Conservation (phyloP, 83 land plant genomes). For the Picea abies region DNA sequence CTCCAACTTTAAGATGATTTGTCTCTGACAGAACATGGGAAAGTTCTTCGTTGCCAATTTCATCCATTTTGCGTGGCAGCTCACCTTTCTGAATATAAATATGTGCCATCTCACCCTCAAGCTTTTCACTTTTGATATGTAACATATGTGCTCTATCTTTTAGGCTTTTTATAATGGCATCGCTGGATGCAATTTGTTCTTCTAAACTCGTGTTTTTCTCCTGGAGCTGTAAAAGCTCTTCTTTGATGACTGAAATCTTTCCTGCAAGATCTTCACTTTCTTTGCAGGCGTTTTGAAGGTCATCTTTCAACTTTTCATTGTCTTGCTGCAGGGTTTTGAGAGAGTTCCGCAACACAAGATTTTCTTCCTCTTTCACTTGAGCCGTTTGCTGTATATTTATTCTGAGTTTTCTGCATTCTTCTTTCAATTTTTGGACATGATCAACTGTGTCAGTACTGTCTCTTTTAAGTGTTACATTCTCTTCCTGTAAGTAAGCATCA, state of each 20-base stretch:
- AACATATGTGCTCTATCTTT: too few species aligned
- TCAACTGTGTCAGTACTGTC: background rate
- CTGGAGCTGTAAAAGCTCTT: conserved; percentile 9
- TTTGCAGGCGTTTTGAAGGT: background rate
- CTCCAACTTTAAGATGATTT: background rate
- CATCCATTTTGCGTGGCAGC: too few species aligned
- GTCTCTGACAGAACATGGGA: background rate
- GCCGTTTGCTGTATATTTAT: too few species aligned
- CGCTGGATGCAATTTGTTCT: background rate
- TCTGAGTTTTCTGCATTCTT: too few species aligned
- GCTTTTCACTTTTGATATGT: too few species aligned
- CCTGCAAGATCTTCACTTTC: background rate
- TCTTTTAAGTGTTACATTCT: background rate
- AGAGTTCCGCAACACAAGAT: conserved; percentile 1
- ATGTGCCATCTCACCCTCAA: background rate
- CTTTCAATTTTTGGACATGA: too few species aligned
- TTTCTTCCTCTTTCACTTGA: background rate
- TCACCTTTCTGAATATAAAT: too few species aligned
- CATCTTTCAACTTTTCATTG: conserved; percentile 11
- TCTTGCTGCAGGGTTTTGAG: conserved; percentile 8
- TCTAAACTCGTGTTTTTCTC: conserved; percentile 7
- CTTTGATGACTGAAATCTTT: background rate
- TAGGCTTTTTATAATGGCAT: too few species aligned
- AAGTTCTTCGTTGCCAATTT: background rate
- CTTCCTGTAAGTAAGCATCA: background rate